These are phyloP conservation scores for Ogataea haglerorum DNA, from an alignment of 805 yeast species.

Conservation along the genomic window DNA sequence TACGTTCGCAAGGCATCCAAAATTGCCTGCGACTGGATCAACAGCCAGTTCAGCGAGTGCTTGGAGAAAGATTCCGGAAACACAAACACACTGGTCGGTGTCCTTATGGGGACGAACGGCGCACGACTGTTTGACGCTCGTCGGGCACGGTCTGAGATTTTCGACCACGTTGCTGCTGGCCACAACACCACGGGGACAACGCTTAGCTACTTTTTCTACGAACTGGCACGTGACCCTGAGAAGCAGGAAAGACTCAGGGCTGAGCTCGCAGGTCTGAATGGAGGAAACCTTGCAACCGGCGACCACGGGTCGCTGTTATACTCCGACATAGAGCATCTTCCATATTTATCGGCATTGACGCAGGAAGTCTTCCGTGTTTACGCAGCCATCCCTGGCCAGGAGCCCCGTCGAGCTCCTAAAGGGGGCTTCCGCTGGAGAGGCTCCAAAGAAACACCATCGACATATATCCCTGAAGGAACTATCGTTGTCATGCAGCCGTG, in stretches of 20 bases:
- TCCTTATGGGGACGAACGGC: conserved; percentile 18
- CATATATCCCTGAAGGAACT: conserved; percentile 50
- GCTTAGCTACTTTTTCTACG: conserved; percentile 56
- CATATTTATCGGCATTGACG: conserved; percentile 57
- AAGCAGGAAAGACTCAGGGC: conserved; percentile 45
- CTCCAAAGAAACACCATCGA: conserved; percentile 22
- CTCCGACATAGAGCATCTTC: conserved; percentile 49
- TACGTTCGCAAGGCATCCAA: conserved; percentile 37
- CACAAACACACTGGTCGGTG: conserved; percentile 24
- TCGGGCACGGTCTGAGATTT: conserved; percentile 45
- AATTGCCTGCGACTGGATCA: conserved; percentile 45
- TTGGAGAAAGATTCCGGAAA: conserved; percentile 12
- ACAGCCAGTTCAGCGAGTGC: conserved; percentile 26
- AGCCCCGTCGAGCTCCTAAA: conserved; percentile 52
- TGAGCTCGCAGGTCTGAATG: conserved; percentile 38
- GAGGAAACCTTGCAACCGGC: conserved; percentile 19
- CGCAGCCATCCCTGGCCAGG: conserved; percentile 72
- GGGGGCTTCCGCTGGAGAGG: conserved; percentile 30
- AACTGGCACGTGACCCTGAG: conserved; percentile 46
- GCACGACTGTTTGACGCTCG: conserved; percentile 16
- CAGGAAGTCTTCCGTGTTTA: conserved; percentile 61
- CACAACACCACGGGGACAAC: conserved; percentile 72
- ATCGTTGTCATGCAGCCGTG: conserved; percentile 63
- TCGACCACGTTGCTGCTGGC: conserved; percentile 73
- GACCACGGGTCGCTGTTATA: conserved; percentile 27